Evolutionary conservation across 768 basidiomycete genomes (phyloP), one percentile per base, ranked within the genome.

Genomic region (Collybiopsis luxurians): DNA sequence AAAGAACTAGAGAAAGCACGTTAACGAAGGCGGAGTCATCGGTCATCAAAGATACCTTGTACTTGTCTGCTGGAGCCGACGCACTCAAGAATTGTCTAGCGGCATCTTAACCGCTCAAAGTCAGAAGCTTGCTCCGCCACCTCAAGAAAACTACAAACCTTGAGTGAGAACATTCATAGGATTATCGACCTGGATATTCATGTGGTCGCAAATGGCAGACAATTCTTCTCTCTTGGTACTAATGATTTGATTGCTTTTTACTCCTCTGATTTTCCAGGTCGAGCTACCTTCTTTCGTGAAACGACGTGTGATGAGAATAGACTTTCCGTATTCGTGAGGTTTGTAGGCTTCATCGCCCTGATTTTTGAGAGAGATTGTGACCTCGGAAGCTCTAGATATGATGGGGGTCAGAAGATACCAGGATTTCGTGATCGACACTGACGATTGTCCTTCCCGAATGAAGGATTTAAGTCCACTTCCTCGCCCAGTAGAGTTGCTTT

Each of bases 111-210:
- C 36, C 60, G 27, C 3, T n/a, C n/a, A n/a, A 30, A 28, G 60
- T 19, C 1, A 27, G 23, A 52, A 15, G 45, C 13, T n/a, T 38
- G 7, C 7, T 27, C 31, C n/a, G 11, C 31, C 15, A 50, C 11
- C 1, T 11, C 4, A 10, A 9, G 75, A 45, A 38, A 46, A 23
- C 49, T 9, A 58, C 65, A 24, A 60, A 80, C 89, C 91, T 79
- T 94, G 92, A 0, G 92, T 95, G 43, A 96, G 79, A 24, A 99
- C 88, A 59, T 92, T 98, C 85, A 98, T 86, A 1, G 95, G 96
- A 65, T 95, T 95, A 67, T 97, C 94, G 58, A 97, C 92, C 67
- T 96, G 94, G 55, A 99, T 92, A 64, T 94, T 94, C 89, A 97
- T 96, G 61, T 94, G 89, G 67, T 96, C 92, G 64, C 89, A 89